A percentile compares a stretch with the other conserved stretches of the same genome.
phyloP scores from a whole-genome alignment of 73 alveolate genomes.

The Tetrahymena thermophila region DNA sequence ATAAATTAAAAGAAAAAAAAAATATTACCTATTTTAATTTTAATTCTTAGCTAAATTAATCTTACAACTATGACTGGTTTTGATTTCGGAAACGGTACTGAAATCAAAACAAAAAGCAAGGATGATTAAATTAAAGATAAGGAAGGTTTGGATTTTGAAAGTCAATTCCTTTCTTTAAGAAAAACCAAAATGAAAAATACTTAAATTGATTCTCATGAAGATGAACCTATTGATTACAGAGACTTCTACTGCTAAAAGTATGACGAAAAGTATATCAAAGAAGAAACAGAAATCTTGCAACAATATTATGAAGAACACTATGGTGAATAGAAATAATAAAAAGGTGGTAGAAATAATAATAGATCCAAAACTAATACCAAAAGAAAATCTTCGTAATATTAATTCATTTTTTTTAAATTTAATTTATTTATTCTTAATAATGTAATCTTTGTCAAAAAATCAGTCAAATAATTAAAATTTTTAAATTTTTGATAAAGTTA shows the following conservation, averaged over 20 bases:
- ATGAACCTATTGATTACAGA: constrained; percentile 32
- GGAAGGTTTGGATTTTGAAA: constrained; percentile 22
- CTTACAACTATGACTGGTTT: not conserved
- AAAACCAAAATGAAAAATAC: constrained; percentile 20
- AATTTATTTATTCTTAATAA: too few relatives aligned
- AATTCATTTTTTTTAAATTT: too few relatives aligned
- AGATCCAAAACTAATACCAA: not conserved
- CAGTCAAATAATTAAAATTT: too few relatives aligned
- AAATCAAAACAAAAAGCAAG: not conserved
- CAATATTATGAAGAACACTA: constrained; percentile 3
- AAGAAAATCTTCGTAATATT: not conserved
- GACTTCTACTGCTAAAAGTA: constrained; percentile 9
- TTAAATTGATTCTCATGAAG: constrained; percentile 19
- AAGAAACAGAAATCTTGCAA: not conserved
- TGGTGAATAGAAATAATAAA: constrained; percentile 1
- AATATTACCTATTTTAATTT: not conserved
- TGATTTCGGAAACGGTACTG: not conserved
- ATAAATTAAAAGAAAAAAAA: not conserved
- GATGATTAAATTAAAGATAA: constrained; percentile 2
- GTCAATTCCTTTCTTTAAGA: constrained; percentile 21
- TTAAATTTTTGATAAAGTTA: too few relatives aligned
- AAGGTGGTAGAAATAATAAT: not conserved
- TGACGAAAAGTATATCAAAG: not conserved
- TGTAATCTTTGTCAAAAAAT: too few relatives aligned
- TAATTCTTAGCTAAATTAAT: not conserved